Evolutionary conservation across 2,329 filamentous ascomycete species (phyloP), one percentile per base, ranked within the genome.

Genomic region (Rhynchosporium agropyri): DNA sequence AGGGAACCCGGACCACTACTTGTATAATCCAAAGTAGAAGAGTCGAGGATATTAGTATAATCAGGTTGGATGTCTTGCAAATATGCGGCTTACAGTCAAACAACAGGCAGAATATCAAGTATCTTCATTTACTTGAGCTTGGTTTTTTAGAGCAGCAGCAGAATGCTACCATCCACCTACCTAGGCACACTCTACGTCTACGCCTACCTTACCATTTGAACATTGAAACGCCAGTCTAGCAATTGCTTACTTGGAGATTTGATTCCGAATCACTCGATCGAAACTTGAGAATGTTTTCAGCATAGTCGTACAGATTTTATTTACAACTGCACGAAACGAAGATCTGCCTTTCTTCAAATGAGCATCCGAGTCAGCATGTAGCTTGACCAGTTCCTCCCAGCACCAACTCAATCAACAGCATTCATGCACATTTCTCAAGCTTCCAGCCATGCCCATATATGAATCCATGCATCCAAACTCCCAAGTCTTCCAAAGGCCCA

Each of bases 261-360:
- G 20, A 20, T 20, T 20, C 20, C 20, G 20, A 20, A 20, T 20
- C 20, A 20, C 20, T 20, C 20, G 20, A 20, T 26, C 10, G 2
- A 36, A 12, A 26, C 2, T 10, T 53, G 4, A 3, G n/a, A 26
- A 28, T 7, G 13, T 1, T 26, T 28, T 8, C 8, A 49, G 7
- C 20, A 28, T 61, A 54, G 28, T 63, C 50, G 5, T 64, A 63
- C 62, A 64, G 45, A 54, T n/a, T 60, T 56, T 61, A 64, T 66
- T 50, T 68, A 68, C 64, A 68, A 38, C 58, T 50, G 55, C 55
- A 36, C 36, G 26, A 57, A 58, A 48, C 49, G 48, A 51, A 64
- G 53, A 13, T 50, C 62, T 64, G 55, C 49, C 49, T 38, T 20
- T 59, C 65, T 63, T 50, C 65, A 58, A 63, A 64, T 49, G 13